Percentiles rank a stretch among this genome's conserved stretches.
Conservation (phyloP, 495 filamentous ascomycete genomes). For the Podospora australis region DNA sequence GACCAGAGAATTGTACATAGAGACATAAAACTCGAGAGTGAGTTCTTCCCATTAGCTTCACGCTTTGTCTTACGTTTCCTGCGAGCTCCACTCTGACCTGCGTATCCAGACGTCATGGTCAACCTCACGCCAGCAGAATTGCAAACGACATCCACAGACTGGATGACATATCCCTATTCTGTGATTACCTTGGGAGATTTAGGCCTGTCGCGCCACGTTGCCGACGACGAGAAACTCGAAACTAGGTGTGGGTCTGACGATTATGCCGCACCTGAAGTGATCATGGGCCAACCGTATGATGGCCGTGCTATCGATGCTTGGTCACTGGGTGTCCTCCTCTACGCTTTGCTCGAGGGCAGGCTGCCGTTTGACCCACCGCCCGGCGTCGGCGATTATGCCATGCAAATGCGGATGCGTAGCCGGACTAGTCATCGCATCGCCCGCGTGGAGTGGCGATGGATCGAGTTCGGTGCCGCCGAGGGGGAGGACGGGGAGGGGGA, state of each 20-base stretch:
- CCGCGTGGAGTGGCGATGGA: constrained; percentile 90
- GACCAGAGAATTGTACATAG: constrained; percentile 81
- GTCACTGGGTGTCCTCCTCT: constrained; percentile 89
- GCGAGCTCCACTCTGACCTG: constrained; percentile 20
- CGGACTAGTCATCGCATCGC: constrained; percentile 90
- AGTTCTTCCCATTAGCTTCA: constrained; percentile 24
- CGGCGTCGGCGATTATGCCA: constrained; percentile 59
- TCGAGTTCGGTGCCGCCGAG: constrained; percentile 67
- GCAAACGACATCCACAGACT: constrained; percentile 44
- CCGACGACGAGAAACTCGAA: constrained; percentile 70
- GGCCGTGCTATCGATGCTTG: constrained; percentile 89
- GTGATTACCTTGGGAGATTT: constrained; percentile 87
- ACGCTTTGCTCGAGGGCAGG: constrained; percentile 85
- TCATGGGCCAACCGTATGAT: constrained; percentile 92
- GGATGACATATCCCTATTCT: constrained; percentile 67
- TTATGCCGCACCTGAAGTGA: constrained; percentile 92
- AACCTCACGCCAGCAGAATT: constrained; percentile 59
- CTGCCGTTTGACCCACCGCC: constrained; percentile 87
- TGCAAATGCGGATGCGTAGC: constrained; percentile 51
- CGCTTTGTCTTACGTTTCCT: constrained; percentile 10
- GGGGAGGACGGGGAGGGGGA: constrained; percentile 45
- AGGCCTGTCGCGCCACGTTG: constrained; percentile 78
- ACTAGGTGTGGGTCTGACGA: constrained; percentile 94
- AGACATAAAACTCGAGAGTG: constrained; percentile 97
- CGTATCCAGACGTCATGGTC: constrained; percentile 73